These are phyloP conservation scores for Amanita rimosa DNA, from an alignment of 768 basidiomycete species.

Conservation along the genomic window DNA sequence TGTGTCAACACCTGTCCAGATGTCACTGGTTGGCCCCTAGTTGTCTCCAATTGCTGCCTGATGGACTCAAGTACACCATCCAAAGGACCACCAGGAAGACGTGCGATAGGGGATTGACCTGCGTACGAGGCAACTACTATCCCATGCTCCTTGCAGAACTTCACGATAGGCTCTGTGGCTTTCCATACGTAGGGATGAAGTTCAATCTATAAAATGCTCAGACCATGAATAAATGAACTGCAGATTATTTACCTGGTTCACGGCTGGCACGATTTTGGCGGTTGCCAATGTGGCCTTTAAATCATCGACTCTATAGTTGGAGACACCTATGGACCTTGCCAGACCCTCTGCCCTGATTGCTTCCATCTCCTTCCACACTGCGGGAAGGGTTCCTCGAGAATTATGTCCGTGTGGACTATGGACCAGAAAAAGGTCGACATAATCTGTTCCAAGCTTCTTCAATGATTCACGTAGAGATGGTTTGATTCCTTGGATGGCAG, in stretches of 20 bases:
- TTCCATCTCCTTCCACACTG: constrained; percentile 54
- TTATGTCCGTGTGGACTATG: constrained; percentile 30
- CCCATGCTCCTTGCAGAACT: constrained; percentile 40
- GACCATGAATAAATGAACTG: background rate
- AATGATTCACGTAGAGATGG: constrained; percentile 41
- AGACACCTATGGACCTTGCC: constrained; percentile 54
- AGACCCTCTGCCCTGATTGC: constrained; percentile 34
- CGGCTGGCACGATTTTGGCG: constrained; percentile 46
- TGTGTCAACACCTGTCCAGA: constrained; percentile 56
- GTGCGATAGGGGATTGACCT: constrained; percentile 35
- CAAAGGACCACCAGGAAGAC: constrained; percentile 43
- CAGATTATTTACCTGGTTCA: constrained; percentile 45
- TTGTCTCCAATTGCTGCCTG: constrained; percentile 36
- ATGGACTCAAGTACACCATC: constrained; percentile 41
- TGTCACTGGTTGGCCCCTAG: constrained; percentile 29
- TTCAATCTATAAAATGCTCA: constrained; percentile 33
- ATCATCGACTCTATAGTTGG: constrained; percentile 49
- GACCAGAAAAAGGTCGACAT: constrained; percentile 56
- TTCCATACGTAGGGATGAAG: constrained; percentile 67
- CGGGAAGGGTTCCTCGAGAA: constrained; percentile 30
- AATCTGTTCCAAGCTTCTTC: constrained; percentile 36
- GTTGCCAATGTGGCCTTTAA: constrained; percentile 39
- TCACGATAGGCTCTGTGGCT: constrained; percentile 41
- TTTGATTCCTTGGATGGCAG: constrained; percentile 33
- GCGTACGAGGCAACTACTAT: constrained; percentile 62